Evolutionary conservation across 2,329 filamentous ascomycete genomes (phyloP).

Genomic region (Oidium heveae): DNA sequence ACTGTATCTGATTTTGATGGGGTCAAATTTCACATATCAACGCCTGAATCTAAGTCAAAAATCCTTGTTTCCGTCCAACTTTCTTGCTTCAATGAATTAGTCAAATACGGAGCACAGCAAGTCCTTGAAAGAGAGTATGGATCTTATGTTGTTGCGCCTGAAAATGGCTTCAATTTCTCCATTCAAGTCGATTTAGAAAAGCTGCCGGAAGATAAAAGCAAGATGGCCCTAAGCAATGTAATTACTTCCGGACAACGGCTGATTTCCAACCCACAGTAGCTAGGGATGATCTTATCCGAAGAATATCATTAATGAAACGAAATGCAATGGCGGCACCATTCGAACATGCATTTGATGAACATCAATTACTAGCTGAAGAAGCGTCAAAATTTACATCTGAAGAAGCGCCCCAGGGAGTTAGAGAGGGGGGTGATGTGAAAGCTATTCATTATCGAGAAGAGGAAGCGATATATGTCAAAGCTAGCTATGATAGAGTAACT

Average conservation of each 20-base stretch:
- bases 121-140: conserved; percentile 91
- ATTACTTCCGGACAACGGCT: conserved; percentile 1
- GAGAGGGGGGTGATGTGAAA: conserved; percentile 79
- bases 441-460: conserved; percentile 96
- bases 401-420: conserved; percentile 71
- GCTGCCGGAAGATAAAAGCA: conserved; percentile 56
- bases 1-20: conserved; percentile 97
- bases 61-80: conserved; percentile 89
- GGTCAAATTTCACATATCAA: conserved; percentile 95
- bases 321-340: conserved; percentile 98
- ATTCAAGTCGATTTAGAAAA: conserved; percentile 71
- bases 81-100: conserved; percentile 78
- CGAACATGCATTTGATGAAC: conserved; percentile 86
- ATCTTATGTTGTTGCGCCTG: conserved; percentile 63
- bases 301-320: conserved; percentile 80
- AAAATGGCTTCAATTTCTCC: conserved; percentile 90
- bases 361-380: conserved; percentile 64
- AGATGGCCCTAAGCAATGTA: neutral
- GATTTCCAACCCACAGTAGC: conserved; percentile 26
- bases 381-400: conserved; percentile 84
- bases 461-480: conserved; percentile 97
- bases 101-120: conserved; percentile 76
- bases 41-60: conserved; percentile 76
- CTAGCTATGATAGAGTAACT: conserved; percentile 87
- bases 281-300: conserved; percentile 62